Evolutionary conservation across 139 green algal species (phyloP).

Genomic region (Bryopsis sp.): DNA sequence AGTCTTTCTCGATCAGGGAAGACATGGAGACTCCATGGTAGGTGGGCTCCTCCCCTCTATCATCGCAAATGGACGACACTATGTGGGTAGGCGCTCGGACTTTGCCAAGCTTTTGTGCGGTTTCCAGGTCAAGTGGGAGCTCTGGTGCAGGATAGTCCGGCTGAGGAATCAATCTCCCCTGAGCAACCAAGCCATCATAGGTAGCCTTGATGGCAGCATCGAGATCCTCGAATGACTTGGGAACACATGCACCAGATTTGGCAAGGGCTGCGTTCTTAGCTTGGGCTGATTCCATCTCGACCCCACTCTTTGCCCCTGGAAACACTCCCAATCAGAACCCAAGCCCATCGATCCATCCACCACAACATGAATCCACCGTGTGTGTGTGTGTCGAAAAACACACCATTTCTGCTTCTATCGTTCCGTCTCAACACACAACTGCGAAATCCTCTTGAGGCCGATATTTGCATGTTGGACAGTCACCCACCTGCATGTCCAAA

Average conservation of each 20-base stretch:
- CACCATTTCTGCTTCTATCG: too few species aligned
- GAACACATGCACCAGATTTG: constrained; percentile 76
- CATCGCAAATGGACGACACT: constrained; percentile 86
- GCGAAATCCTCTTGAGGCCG: too few species aligned
- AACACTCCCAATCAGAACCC: neutral
- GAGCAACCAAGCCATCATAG: constrained; percentile 42
- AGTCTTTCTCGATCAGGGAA: constrained; percentile 75
- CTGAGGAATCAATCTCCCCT: constrained; percentile 47
- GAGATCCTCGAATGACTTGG: constrained; percentile 80
- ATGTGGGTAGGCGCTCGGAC: constrained; percentile 84
- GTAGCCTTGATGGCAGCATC: constrained; percentile 49
- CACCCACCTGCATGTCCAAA: constrained; percentile 80
- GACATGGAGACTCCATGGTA: constrained; percentile 56
- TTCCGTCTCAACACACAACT: too few species aligned
- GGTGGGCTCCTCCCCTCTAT: constrained; percentile 83
- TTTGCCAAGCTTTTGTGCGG: constrained; percentile 71
- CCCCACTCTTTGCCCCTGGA: constrained; percentile 36
- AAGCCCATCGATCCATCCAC: too few species aligned
- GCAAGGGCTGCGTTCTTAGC: constrained; percentile 83
- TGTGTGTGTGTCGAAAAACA: too few species aligned
- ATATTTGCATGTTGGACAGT: too few species aligned
- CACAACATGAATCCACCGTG: too few species aligned
- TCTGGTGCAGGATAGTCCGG: constrained; percentile 44
- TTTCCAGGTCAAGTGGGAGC: constrained; percentile 67
- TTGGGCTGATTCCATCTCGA: constrained; percentile 43